These are phyloP conservation scores for Rhizopogon sp. DNA, from an alignment of 768 basidiomycete species.

Conservation along the genomic window DNA sequence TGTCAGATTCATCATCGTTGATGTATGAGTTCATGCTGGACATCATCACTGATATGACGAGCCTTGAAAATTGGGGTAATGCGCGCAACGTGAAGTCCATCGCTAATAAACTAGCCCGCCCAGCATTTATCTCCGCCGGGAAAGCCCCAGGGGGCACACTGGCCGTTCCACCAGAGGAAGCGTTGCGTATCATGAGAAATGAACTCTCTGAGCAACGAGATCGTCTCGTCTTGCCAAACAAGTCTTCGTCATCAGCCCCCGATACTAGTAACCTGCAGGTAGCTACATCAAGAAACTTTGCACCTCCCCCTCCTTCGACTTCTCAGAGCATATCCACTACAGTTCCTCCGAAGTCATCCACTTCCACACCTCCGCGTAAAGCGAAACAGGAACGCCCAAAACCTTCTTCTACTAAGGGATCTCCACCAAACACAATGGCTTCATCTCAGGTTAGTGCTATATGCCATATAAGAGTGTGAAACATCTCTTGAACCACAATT, in stretches of 20 bases:
- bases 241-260: conserved; percentile 4
- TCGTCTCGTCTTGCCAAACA: conserved; percentile 18
- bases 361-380: conserved; percentile 8
- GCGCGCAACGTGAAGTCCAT: conserved; percentile 59
- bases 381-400: background rate
- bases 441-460: background rate
- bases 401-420: background rate
- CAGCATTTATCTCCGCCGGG: conserved; percentile 29
- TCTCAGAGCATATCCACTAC: conserved; percentile 15
- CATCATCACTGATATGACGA: conserved; percentile 36
- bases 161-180: conserved; percentile 15
- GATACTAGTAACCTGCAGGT: conserved; percentile 3
- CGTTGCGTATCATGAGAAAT: conserved; percentile 19
- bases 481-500: background rate
- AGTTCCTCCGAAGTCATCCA: conserved; percentile 4
- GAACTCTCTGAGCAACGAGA: conserved; percentile 21
- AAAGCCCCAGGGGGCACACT: conserved; percentile 18
- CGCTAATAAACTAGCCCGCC: conserved; percentile 40
- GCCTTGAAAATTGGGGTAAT: conserved; percentile 60
- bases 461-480: background rate
- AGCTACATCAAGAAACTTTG: conserved; percentile 12
- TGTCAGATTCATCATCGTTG: conserved; percentile 27
- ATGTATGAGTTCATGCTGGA: conserved; percentile 32
- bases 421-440: background rate
- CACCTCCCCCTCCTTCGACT: conserved; percentile 18